Base-by-base conservation (phyloP, 2,329 filamentous ascomycete genomes). In the Cladorrhinum sp. region DNA sequence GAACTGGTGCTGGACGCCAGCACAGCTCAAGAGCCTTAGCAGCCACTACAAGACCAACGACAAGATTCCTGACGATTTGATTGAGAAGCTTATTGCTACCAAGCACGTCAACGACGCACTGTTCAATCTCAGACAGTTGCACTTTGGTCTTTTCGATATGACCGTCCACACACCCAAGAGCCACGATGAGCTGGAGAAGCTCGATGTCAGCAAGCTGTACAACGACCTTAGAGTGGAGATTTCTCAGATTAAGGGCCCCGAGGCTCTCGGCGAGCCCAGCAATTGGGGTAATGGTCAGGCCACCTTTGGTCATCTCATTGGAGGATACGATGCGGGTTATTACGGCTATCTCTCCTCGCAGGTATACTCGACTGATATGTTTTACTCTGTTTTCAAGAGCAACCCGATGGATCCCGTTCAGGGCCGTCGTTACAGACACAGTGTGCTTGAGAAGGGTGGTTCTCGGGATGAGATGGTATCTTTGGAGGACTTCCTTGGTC, bases 341-440 rank as follows among this genome's bases (percentile, higher is more conserved):
- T 95, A 95, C 73, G 86, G 86, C 68, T 89, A 89, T 71, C 76
- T 89, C 33, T 88, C 84, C 65, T 91, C 88, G 1, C 84, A 91
- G 73, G 91, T 95, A 18, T 95, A 93, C 76, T 90, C 87, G 21
- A 84, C 88, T 24, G 91, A 96, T 74, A 94, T 96, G 90, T 96
- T 94, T 80, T 86, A 91, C 75, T 83, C 83, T 0, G 87, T 90
- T 52, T 95, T 95, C 77, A 87, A 88, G 77, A 80, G 84, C 67
- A 81, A 93, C 72, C 91, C 91, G 0, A 92, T 94, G 90, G 84
- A 92, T 72, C 81, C 80, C 30, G 83, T 82, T 66, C 85, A 92
- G 72, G 91, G 91, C 1, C 81, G 90, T 14, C 77, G 90, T 61
- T 95, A 94, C 76, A 82, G 91, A 58, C 88, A 92, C 74, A 89